phyloP scores from a whole-genome alignment of 1,139 yeast species.

The Sugiyamaella novakii region DNA sequence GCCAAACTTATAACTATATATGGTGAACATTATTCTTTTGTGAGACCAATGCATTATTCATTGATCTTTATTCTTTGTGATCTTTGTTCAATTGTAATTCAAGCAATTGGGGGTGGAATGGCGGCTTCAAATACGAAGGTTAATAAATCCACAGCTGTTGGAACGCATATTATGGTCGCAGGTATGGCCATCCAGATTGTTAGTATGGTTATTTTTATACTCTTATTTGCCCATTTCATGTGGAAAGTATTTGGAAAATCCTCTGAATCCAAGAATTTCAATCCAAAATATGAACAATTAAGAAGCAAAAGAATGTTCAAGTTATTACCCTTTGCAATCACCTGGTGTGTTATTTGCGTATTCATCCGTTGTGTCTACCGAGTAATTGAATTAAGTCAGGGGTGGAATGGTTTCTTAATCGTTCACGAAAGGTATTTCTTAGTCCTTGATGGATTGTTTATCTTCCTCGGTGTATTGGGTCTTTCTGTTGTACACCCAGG shows the following conservation, averaged over 20 bases:
- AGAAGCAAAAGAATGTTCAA: slow-evolving; percentile 48
- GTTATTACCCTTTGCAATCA: slow-evolving; percentile 25
- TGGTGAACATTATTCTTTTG: slow-evolving; percentile 61
- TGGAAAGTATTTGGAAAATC: slow-evolving; percentile 47
- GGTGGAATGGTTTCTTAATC: slow-evolving; percentile 76
- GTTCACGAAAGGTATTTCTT: slow-evolving; percentile 71
- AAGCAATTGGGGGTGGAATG: slow-evolving; percentile 78
- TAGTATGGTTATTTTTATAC: slow-evolving; percentile 66
- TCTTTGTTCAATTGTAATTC: slow-evolving; percentile 67
- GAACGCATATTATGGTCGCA: slow-evolving; percentile 77
- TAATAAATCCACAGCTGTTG: slow-evolving; percentile 46
- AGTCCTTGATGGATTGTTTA: slow-evolving; percentile 76
- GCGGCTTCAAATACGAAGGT: slow-evolving; percentile 47
- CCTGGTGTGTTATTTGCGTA: slow-evolving; percentile 59
- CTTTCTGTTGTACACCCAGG: slow-evolving; percentile 69
- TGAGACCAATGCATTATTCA: slow-evolving; percentile 77
- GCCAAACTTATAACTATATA: slow-evolving; percentile 73
- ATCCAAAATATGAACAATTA: slow-evolving; percentile 47
- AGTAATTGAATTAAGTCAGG: slow-evolving; percentile 74
- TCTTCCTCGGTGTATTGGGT: slow-evolving; percentile 49
- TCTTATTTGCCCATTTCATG: slow-evolving; percentile 58
- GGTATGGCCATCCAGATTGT: slow-evolving; percentile 80
- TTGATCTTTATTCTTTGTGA: slow-evolving; percentile 69
- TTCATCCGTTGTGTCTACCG: slow-evolving; percentile 79
- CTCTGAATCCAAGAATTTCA: slow-evolving; percentile 37